Percentiles rank a stretch among this genome's conserved stretches.
Evolutionary conservation across 2,329 filamentous ascomycete genomes (phyloP).

Genomic region (Herpotrichia juniperi): DNA sequence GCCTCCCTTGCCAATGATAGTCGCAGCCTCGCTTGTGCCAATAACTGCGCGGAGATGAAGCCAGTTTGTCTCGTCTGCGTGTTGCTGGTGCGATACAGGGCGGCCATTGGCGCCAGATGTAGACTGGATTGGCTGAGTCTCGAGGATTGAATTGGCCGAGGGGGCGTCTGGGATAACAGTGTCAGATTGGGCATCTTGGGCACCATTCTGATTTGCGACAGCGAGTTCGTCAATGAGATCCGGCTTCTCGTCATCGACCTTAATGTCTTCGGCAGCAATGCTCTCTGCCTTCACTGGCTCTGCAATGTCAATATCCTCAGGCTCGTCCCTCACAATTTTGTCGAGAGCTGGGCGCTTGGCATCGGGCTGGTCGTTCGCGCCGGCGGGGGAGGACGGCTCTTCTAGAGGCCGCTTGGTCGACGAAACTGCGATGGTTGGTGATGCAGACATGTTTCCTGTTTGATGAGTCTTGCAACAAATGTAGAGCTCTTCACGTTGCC

Average conservation of each 20-base stretch:
- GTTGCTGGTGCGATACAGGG: conserved; percentile 54
- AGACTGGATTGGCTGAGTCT: conserved; percentile 65
- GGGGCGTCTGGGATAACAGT: conserved; percentile 70
- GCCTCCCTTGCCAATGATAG: conserved; percentile 96
- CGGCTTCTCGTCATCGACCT: conserved; percentile 31
- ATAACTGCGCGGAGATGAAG: conserved; percentile 97
- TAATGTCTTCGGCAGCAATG: conserved; percentile 39
- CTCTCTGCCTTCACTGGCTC: conserved; percentile 43
- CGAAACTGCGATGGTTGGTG: conserved; percentile 57
- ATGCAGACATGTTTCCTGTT: conserved; percentile 51
- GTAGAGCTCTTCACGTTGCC: conserved; percentile 40
- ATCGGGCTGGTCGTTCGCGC: conserved; percentile 89
- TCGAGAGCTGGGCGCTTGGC: conserved; percentile 96
- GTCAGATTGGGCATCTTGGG: conserved; percentile 70
- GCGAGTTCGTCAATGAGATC: conserved; percentile 31
- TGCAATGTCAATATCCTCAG: conserved; percentile 55
- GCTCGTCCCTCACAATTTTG: conserved; percentile 78
- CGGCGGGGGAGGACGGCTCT: conserved; percentile 93
- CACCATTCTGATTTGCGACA: conserved; percentile 50
- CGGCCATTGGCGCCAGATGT: conserved; percentile 61
- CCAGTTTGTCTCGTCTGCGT: conserved; percentile 91
- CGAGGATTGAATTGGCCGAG: conserved; percentile 40
- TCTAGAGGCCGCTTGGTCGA: conserved; percentile 94
- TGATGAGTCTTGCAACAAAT: conserved; percentile 29
- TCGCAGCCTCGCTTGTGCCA: conserved; percentile 95